These are phyloP conservation scores for Fusarium staphyleae DNA, from an alignment of 2,329 filamentous ascomycete genomes.

Conservation along the genomic window DNA sequence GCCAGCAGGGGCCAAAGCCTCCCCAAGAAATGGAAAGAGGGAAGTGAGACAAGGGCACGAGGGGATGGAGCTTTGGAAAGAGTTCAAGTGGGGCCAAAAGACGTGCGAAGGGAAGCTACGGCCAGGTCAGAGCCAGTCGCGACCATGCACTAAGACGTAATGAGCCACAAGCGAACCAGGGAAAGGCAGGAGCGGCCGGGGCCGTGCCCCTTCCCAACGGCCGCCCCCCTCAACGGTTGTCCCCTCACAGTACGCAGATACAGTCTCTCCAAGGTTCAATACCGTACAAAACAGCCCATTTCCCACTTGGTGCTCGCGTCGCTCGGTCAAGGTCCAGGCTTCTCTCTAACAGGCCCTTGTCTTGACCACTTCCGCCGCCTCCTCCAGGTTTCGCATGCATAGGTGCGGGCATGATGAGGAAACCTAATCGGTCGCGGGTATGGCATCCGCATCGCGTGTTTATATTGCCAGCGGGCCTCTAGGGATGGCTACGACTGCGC, in stretches of 20 bases:
- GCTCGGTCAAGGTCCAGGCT: slow-evolving; percentile 29
- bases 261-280: slow-evolving; percentile 15
- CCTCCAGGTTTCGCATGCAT: slow-evolving; percentile 41
- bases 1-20: slow-evolving; percentile 27
- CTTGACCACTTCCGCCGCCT: slow-evolving; percentile 22
- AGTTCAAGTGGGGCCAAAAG: slow-evolving; percentile 26
- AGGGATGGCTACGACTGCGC: slow-evolving; percentile 23
- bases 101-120: slow-evolving; percentile 20
- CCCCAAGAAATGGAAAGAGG: slow-evolving; percentile 10
- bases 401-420: slow-evolving; percentile 29
- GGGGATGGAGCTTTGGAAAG: slow-evolving; percentile 24
- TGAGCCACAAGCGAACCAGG: slow-evolving; percentile 31
- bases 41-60: slow-evolving; percentile 36
- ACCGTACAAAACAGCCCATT: slow-evolving; percentile 30
- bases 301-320: slow-evolving; percentile 19
- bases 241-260: slow-evolving; percentile 32
- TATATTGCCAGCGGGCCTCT: slow-evolving; percentile 37
- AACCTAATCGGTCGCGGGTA: slow-evolving; percentile 40
- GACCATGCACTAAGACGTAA: slow-evolving; percentile 29
- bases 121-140: slow-evolving; percentile 23
- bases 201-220: slow-evolving; percentile 42
- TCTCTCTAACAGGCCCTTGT: slow-evolving; percentile 7
- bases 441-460: slow-evolving; percentile 41
- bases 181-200: slow-evolving; percentile 39
- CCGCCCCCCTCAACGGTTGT: slow-evolving; percentile 40